Evolutionary conservation across 176 grass and related monocot genomes (phyloP), one percentile per base, ranked within the genome.

Genomic region (Carex cristatella): DNA sequence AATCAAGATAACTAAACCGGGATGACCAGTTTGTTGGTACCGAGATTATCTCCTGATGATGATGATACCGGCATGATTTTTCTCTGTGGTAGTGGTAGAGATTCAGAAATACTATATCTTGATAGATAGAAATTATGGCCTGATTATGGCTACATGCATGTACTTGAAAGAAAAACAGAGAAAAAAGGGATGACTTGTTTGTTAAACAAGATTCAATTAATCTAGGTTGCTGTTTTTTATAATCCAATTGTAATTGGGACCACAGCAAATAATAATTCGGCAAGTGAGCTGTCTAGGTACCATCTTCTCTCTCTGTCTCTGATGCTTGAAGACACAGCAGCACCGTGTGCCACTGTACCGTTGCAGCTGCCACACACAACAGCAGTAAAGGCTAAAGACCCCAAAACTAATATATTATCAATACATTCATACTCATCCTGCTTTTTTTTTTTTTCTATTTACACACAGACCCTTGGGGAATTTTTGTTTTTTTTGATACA

Each of bases 251-350:
- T 61, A 69, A 19, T 33, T 55, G 81, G 81, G 81, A 67, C 81
- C 81, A 83, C 81, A 65, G 7, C 9, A 69, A 83, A 83, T 54
- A 83, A 83, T 83, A 83, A 65, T 69, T 69, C 5, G 61, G 42
- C 30, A 79, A 69, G 61, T 83, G 63, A 83, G 81, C 81, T 83
- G 79, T 61, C 60, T 82, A 13, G 30, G 28, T 82, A 48, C 79
- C 56, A 18, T 65, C 60, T 57, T 79, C 61, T 62, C 61, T 80
- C 77, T 79, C 28, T 80, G 35, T 67, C 59, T 82, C 61, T 82
- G 80, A 67, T 83, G 23, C 23, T 53, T 83, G 44, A 67, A 69
- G 63, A 64, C 19, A 53, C 63, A 53, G 38, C 53, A 79, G 74
- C 28, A 79, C 74, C 74, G 74, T 79, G 74, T 79, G 57, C 53